A percentile compares a stretch with the other conserved stretches of the same genome.
These are phyloP conservation scores for Yamadazyma triangularis DNA, from an alignment of 1,139 yeast genomes.

Conservation along the genomic window DNA sequence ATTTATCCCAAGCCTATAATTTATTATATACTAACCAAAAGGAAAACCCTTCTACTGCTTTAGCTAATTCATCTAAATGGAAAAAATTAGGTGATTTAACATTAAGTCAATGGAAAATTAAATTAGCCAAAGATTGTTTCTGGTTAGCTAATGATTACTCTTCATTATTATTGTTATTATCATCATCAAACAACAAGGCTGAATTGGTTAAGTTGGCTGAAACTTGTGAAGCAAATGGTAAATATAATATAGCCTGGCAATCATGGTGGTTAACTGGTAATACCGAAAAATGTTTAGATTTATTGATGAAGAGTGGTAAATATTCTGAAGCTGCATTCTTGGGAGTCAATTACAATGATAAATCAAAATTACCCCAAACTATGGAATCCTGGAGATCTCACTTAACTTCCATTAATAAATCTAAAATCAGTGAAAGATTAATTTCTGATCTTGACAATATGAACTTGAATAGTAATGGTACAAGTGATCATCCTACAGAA, in stretches of 20 bases:
- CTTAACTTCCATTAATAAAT: slow-evolving; percentile 49
- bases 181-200: slow-evolving; percentile 68
- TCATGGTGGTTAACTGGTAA: slow-evolving; percentile 87
- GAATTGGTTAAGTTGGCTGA: slow-evolving; percentile 61
- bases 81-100: slow-evolving; percentile 88
- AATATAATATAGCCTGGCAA: slow-evolving; percentile 87
- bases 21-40: slow-evolving; percentile 60
- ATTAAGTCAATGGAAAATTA: slow-evolving; percentile 70
- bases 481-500: slow-evolving; percentile 10
- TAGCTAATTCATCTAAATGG: slow-evolving; percentile 61
- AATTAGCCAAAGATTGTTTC: slow-evolving; percentile 77
- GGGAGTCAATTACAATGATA: slow-evolving; percentile 67
- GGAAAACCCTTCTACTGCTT: slow-evolving; percentile 34
- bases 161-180: slow-evolving; percentile 75
- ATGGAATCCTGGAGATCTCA: slow-evolving; percentile 65
- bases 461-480: slow-evolving; percentile 8
- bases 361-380: slow-evolving; percentile 31
- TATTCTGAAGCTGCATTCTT: slow-evolving; percentile 82
- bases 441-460: slow-evolving; percentile 31
- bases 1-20: slow-evolving; percentile 67
- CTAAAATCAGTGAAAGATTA: slow-evolving; percentile 58
- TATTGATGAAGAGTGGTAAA: slow-evolving; percentile 68
- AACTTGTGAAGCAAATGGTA: slow-evolving; percentile 64
- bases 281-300: slow-evolving; percentile 55
- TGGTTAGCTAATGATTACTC: slow-evolving; percentile 78